A percentile compares a stretch with the other conserved stretches of the same genome.
Conservation (phyloP, 805 yeast genomes). For the Komagataella ulmi region DNA sequence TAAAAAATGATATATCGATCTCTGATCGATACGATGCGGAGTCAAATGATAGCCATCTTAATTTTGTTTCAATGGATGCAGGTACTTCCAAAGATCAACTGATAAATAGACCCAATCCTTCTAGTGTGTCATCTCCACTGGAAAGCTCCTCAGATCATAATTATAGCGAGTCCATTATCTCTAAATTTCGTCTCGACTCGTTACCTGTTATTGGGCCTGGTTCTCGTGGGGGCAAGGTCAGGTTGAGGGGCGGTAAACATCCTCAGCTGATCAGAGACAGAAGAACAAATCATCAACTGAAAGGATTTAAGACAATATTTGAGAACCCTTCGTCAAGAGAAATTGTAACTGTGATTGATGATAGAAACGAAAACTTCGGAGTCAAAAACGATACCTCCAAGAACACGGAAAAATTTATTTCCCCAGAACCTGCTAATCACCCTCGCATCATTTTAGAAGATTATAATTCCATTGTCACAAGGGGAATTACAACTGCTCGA, state of each 20-base stretch:
- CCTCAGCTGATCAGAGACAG: not conserved
- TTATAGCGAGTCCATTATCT: conserved; percentile 6
- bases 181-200: conserved; percentile 6
- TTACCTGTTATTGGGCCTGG: conserved; percentile 1
- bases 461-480: not conserved
- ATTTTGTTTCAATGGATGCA: not conserved
- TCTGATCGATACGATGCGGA: not conserved
- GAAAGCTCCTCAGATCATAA: conserved; percentile 4
- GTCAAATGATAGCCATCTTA: not conserved
- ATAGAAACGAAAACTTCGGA: not conserved
- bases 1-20: not conserved
- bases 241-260: not conserved
- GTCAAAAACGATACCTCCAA: no score
- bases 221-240: conserved; percentile 1
- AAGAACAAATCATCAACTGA: not conserved
- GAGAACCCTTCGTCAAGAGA: not conserved
- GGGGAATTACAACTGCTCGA: conserved; percentile 2
- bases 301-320: not conserved
- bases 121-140: not conserved
- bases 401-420: not conserved
- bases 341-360: not conserved
- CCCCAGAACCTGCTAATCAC: not conserved
- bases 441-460: not conserved
- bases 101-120: not conserved
- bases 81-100: not conserved